phyloP scores from a whole-genome alignment of 2,329 filamentous ascomycete genomes.

The Penicillium nordicum region DNA sequence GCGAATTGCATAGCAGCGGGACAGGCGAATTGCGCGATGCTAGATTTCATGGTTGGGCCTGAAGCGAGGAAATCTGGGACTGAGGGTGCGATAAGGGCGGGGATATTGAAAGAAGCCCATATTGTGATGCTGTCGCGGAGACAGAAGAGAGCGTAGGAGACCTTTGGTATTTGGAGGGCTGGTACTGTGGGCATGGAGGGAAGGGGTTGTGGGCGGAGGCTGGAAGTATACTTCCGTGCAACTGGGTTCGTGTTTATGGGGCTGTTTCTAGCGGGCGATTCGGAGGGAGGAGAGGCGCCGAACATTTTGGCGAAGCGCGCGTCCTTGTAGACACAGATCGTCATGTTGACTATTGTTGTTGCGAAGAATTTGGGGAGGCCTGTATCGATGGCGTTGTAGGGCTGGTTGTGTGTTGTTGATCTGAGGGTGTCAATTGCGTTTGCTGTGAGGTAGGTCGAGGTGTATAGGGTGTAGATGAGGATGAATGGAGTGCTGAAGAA shows the following conservation, averaged over 20 bases:
- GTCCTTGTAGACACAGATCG: constrained; percentile 86
- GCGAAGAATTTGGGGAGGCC: constrained; percentile 77
- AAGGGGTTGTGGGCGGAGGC: constrained; percentile 8
- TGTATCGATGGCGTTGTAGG: constrained; percentile 62
- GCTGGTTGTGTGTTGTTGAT: constrained; percentile 58
- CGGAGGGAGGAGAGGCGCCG: constrained; percentile 56
- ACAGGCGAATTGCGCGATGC: constrained; percentile 73
- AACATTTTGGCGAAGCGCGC: constrained; percentile 80
- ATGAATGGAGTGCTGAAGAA: constrained; percentile 48
- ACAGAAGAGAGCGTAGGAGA: constrained; percentile 76
- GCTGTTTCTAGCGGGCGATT: constrained; percentile 14
- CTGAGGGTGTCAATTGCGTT: constrained; percentile 81
- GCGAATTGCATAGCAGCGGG: constrained; percentile 75
- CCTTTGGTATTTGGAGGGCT: constrained; percentile 56
- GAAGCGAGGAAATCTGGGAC: constrained; percentile 55
- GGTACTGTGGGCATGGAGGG: background rate
- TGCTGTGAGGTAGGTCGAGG: constrained; percentile 82
- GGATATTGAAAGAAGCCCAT: constrained; percentile 88
- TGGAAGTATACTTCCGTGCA: constrained; percentile 2
- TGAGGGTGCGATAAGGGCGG: constrained; percentile 69
- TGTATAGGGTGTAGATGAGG: constrained; percentile 64
- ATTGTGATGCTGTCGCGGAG: constrained; percentile 82
- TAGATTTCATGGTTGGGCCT: constrained; percentile 48
- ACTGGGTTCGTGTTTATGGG: constrained; percentile 2
- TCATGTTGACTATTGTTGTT: constrained; percentile 77